A percentile compares a stretch with the other conserved stretches of the same genome.
These are phyloP conservation scores for Rubia tinctorum DNA, from an alignment of 305 asterid species.

Conservation along the genomic window DNA sequence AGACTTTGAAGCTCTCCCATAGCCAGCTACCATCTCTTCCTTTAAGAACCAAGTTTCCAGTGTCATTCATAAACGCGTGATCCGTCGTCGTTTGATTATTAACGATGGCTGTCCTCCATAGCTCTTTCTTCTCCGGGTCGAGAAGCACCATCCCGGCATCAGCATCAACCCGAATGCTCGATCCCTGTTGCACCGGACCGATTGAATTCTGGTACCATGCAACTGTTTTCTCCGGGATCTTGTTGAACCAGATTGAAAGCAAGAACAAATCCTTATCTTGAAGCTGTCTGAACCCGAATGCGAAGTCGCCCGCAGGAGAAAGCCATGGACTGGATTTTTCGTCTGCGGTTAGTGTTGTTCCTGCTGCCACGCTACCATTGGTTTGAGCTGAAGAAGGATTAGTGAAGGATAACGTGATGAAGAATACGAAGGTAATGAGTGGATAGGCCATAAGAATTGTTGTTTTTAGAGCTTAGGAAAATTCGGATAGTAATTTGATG, in stretches of 20 bases:
- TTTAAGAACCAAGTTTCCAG: slow-evolving; percentile 34
- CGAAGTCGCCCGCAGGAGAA: slow-evolving; percentile 35
- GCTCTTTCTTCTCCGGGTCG: slow-evolving; percentile 14
- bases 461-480: background rate
- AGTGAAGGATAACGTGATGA: slow-evolving; percentile 14
- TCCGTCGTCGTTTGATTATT: slow-evolving; percentile 6
- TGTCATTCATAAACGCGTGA: slow-evolving; percentile 30
- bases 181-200: slow-evolving; percentile 21
- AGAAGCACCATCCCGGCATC: slow-evolving; percentile 25
- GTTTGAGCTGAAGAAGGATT: slow-evolving; percentile 23
- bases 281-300: slow-evolving; percentile 35
- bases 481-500: no score
- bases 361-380: slow-evolving; percentile 12
- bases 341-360: slow-evolving; percentile 24
- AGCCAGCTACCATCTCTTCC: slow-evolving; percentile 3
- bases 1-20: slow-evolving; percentile 28
- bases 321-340: slow-evolving; percentile 25
- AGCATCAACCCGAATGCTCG: slow-evolving; percentile 18
- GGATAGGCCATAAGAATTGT: slow-evolving; percentile 20
- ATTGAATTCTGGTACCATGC: slow-evolving; percentile 30
- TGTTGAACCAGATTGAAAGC: slow-evolving; percentile 37
- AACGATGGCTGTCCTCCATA: slow-evolving; percentile 19
- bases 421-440: background rate
- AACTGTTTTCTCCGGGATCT: slow-evolving; percentile 27
- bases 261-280: slow-evolving; percentile 22